Evolutionary conservation across 352 stramenopile species (phyloP).

Genomic region (Phytophthora chlamydospora): DNA sequence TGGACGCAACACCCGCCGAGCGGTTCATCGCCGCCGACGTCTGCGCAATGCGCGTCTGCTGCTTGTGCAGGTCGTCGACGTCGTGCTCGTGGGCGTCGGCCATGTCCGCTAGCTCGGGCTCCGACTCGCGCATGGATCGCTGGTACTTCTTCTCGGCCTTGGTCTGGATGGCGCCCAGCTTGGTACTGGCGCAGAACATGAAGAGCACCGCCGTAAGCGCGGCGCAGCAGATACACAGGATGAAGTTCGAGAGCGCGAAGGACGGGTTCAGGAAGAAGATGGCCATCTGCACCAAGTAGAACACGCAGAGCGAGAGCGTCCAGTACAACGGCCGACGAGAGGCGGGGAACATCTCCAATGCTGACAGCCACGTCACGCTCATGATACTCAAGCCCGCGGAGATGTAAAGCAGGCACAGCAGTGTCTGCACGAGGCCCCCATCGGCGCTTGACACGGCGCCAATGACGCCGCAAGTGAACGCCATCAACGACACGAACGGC

Average conservation of each 20-base stretch:
- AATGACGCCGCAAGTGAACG: conserved; percentile 64
- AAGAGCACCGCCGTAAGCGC: conserved; percentile 71
- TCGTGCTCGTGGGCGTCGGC: conserved; percentile 35
- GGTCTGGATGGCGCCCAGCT: conserved; percentile 82
- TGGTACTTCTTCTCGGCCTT: conserved; percentile 86
- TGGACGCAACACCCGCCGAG: conserved; percentile 29
- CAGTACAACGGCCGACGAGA: conserved; percentile 71
- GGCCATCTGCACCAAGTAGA: conserved; percentile 56
- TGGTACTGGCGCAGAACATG: conserved; percentile 79
- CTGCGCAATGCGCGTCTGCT: conserved; percentile 71
- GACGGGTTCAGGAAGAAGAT: conserved; percentile 68
- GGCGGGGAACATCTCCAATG: conserved; percentile 84
- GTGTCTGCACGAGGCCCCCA: conserved; percentile 44
- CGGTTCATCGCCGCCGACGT: conserved; percentile 40
- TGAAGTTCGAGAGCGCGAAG: conserved; percentile 65
- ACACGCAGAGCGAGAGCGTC: conserved; percentile 71
- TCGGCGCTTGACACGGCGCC: conserved; percentile 43
- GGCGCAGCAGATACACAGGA: conserved; percentile 51
- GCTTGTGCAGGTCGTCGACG: conserved; percentile 52
- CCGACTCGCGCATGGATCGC: conserved; percentile 47
- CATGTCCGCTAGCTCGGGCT: conserved; percentile 27
- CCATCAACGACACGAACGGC: conserved; percentile 70
- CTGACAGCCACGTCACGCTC: conserved; percentile 74
- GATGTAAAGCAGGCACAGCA: conserved; percentile 74
- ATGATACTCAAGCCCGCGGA: conserved; percentile 70